Base-by-base conservation (phyloP, 768 basidiomycete genomes). In the Pleurotus sapidus region DNA sequence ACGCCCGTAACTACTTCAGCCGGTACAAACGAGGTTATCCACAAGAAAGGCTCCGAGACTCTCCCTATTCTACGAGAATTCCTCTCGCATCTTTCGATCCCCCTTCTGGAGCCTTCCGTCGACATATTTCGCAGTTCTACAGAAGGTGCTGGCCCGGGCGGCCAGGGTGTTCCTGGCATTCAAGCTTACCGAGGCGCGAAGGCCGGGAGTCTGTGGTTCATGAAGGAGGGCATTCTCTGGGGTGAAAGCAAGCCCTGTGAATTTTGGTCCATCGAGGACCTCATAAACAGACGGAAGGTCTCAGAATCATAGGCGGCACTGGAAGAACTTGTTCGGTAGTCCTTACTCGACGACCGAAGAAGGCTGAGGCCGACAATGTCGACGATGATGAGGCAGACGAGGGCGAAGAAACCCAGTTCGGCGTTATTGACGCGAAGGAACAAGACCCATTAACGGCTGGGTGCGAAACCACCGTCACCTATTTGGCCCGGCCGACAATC, bases 161-260 rank as follows among this genome's bases (percentile, higher is more conserved):
- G 71, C 6, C 73, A 72, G 2, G 77, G 81, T 5, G 77, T 84
- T 3, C 83, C 87, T 1, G 87, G 87, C 0, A 71, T 89, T 23
- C 83, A 88, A 56, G 88, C 87, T 4, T 86, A 88, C 67, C 80
- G 85, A 27, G 80, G 80, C n/a, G 88, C 89, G 1, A 91, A 89
- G 65, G 67, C 77, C 1, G 88, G 88, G 1, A 86, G 77, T 46
- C 71, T 92, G 40, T 89, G 89, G 86, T 92, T 91, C 74, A 74
- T 87, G 46, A 70, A 77, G 40, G 73, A 75, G 20, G 90, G 89
- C 4, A 77, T 92, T 14, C 76, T 92, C 6, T 88, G 87, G 82
- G 88, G 86, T 20, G 86, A 90, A 65, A 82, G 80, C 64, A 88
- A 87, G 60, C 88, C 88, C 2, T 89, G 87, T 64, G 87, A 89